phyloP scores from a whole-genome alignment of 129 eudicot species.

The Arctium lappa region DNA sequence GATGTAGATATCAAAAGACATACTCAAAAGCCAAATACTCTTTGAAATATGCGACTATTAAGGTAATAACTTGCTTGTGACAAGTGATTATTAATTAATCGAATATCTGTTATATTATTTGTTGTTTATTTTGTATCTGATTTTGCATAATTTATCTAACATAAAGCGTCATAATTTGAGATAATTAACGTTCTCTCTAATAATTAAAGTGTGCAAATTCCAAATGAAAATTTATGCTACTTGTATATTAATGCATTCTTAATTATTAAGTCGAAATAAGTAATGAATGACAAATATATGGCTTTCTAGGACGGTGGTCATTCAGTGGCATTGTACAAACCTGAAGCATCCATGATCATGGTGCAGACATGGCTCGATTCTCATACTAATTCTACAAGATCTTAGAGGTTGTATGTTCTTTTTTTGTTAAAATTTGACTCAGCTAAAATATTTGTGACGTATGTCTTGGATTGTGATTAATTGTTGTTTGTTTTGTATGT shows the following conservation, averaged over 20 bases:
- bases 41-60: conserved; percentile 38
- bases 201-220: background rate
- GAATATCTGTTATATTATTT: no score
- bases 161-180: background rate
- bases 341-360: conserved; percentile 27
- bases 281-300: background rate
- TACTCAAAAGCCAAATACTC: conserved; percentile 25
- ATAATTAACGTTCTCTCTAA: background rate
- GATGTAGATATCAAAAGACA: conserved; percentile 17
- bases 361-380: conserved; percentile 32
- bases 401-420: background rate
- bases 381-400: conserved; percentile 15
- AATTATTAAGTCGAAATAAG: background rate
- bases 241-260: background rate
- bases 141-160: background rate
- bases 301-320: conserved; percentile 33
- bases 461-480: background rate
- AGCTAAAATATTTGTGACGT: background rate
- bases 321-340: conserved; percentile 24
- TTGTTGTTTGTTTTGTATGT: background rate
- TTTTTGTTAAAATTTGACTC: background rate
- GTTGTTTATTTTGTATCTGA: background rate
- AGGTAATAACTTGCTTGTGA: conserved; percentile 18
- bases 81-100: background rate
- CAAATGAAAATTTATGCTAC: no score